Conservation (phyloP, 352 stramenopile species). For the Phytophthora hibernalis region DNA sequence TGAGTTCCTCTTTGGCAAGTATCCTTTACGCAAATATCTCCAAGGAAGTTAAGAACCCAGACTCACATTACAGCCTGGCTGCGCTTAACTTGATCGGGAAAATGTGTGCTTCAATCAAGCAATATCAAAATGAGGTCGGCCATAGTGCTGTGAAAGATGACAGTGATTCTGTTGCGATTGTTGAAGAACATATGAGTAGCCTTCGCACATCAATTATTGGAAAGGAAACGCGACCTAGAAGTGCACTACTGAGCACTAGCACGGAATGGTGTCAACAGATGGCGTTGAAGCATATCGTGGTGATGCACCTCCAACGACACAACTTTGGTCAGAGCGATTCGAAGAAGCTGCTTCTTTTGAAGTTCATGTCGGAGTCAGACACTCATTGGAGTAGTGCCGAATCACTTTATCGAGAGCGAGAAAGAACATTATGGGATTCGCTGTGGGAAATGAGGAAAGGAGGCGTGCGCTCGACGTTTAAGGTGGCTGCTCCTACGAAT, state of each 20-base stretch:
- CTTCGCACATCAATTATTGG: slow-evolving; percentile 32
- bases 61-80: slow-evolving; percentile 70
- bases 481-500: slow-evolving; percentile 47
- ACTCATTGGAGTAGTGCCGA: slow-evolving; percentile 9
- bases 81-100: slow-evolving; percentile 79
- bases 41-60: slow-evolving; percentile 69
- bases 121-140: slow-evolving; percentile 47
- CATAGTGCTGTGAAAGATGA: slow-evolving; percentile 56
- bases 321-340: slow-evolving; percentile 57
- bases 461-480: slow-evolving; percentile 51
- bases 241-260: neutral
- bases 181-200: slow-evolving; percentile 61
- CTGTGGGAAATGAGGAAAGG: slow-evolving; percentile 50
- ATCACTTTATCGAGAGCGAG: slow-evolving; percentile 13
- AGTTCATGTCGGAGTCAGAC: slow-evolving; percentile 54
- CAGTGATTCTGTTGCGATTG: slow-evolving; percentile 40
- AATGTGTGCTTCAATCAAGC: slow-evolving; percentile 81
- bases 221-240: slow-evolving; percentile 14
- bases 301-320: slow-evolving; percentile 56
- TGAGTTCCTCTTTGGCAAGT: slow-evolving; percentile 71
- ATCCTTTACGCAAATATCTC: slow-evolving; percentile 65
- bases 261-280: slow-evolving; percentile 22
- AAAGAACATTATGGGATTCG: slow-evolving; percentile 56
- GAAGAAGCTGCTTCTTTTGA: slow-evolving; percentile 57
- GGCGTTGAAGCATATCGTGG: slow-evolving; percentile 71